phyloP scores from a whole-genome alignment of 768 basidiomycete genomes.

The Mycena metata region DNA sequence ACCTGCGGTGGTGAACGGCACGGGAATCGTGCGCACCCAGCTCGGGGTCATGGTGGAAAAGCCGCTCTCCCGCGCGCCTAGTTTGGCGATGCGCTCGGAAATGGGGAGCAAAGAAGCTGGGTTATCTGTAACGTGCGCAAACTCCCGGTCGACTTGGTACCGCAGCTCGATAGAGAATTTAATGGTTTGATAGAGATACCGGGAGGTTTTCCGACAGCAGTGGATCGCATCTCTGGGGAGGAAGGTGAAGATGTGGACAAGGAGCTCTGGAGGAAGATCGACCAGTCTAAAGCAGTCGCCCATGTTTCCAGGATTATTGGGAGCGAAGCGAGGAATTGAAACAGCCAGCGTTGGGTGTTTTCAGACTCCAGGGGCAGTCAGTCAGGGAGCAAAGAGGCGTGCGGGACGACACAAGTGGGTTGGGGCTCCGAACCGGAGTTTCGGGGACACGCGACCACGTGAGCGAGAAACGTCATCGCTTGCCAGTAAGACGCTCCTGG shows the following conservation, averaged over 20 bases:
- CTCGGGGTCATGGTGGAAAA: not conserved
- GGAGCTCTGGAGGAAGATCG: slow-evolving; percentile 22
- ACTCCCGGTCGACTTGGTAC: slow-evolving; percentile 5
- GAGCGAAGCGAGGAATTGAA: not conserved
- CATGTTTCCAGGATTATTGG: not conserved
- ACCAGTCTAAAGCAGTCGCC: slow-evolving; percentile 6
- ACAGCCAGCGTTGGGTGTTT: not conserved
- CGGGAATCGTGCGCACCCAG: slow-evolving; percentile 16
- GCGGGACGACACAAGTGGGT: not conserved
- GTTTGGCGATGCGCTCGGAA: slow-evolving; percentile 18
- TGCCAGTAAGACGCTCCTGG: too few species aligned
- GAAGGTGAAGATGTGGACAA: slow-evolving; percentile 21
- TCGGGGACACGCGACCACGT: not conserved
- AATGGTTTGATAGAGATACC: slow-evolving; percentile 1
- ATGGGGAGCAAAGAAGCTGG: slow-evolving; percentile 1
- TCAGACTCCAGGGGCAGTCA: not conserved
- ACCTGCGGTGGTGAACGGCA: slow-evolving; percentile 21
- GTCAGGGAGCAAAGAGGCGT: not conserved
- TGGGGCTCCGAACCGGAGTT: not conserved
- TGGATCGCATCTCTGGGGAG: slow-evolving; percentile 4
- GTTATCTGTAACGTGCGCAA: slow-evolving; percentile 24
- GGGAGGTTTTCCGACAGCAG: not conserved
- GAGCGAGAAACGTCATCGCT: not conserved
- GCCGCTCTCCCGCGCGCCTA: too few species aligned
- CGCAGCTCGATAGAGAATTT: slow-evolving; percentile 22